Conservation (phyloP, 2,329 filamentous ascomycete genomes). For the Xylaria sp. region DNA sequence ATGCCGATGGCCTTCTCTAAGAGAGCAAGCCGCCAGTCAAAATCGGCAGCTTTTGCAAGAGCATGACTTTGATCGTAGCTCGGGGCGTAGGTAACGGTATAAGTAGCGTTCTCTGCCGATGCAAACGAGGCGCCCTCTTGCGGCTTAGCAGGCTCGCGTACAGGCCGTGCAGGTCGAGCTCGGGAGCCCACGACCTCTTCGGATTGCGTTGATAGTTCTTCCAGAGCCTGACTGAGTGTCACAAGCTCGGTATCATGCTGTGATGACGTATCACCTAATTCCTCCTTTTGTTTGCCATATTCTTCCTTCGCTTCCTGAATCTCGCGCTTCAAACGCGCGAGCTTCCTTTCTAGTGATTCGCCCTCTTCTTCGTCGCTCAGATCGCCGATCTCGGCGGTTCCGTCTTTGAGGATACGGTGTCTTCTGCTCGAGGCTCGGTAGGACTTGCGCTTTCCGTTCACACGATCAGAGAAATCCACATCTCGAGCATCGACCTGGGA, state of each 20-base stretch:
- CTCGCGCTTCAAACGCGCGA: slow-evolving; percentile 85
- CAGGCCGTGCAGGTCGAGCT: slow-evolving; percentile 41
- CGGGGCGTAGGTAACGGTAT: slow-evolving; percentile 72
- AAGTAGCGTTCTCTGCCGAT: slow-evolving; percentile 58
- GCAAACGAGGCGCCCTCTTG: slow-evolving; percentile 33
- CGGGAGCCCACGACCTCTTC: slow-evolving; percentile 43
- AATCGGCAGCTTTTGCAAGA: slow-evolving; percentile 83
- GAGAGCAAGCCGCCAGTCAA: slow-evolving; percentile 81
- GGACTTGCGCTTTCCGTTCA: slow-evolving; percentile 82
- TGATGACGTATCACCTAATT: slow-evolving; percentile 54
- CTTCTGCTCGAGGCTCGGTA: slow-evolving; percentile 80
- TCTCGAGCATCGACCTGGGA: slow-evolving; percentile 78
- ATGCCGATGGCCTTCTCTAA: slow-evolving; percentile 86
- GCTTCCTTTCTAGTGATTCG: slow-evolving; percentile 79
- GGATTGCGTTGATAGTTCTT: slow-evolving; percentile 65
- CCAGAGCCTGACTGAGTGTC: slow-evolving; percentile 76
- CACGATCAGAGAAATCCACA: slow-evolving; percentile 90
- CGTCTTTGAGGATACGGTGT: slow-evolving; percentile 70
- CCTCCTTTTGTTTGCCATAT: slow-evolving; percentile 64
- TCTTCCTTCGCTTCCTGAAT: slow-evolving; percentile 60
- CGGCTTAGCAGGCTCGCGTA: slow-evolving; percentile 42
- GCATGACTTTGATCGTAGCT: slow-evolving; percentile 75
- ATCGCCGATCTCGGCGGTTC: slow-evolving; percentile 75
- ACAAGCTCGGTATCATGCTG: slow-evolving; percentile 67
- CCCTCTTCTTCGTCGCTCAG: slow-evolving; percentile 75